Evolutionary conservation across 1,139 yeast genomes (phyloP).

Genomic region (Debaryomyces udenii): DNA sequence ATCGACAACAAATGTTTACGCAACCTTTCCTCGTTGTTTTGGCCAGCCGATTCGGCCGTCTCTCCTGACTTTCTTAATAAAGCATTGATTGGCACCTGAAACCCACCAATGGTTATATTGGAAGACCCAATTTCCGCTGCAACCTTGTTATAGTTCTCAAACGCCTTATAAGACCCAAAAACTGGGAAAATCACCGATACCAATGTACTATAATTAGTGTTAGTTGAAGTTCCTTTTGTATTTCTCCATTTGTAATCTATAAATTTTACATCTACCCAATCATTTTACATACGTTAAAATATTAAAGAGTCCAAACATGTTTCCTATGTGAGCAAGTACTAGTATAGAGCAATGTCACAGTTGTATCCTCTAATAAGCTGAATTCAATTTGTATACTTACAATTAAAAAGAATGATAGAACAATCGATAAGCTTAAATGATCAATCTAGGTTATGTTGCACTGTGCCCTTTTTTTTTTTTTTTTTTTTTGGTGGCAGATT

Average conservation of each 20-base stretch:
- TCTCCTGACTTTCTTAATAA: slow-evolving; percentile 29
- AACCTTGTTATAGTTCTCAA: slow-evolving; percentile 41
- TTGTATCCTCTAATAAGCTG: background rate
- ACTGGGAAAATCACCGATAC: slow-evolving; percentile 55
- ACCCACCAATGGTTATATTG: slow-evolving; percentile 37
- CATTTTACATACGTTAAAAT: slow-evolving; percentile 10
- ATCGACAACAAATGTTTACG: slow-evolving; percentile 39
- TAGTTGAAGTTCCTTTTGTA: slow-evolving; percentile 6
- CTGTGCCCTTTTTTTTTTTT: background rate
- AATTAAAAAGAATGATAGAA: slow-evolving; percentile 5
- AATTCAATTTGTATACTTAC: slow-evolving; percentile 1
- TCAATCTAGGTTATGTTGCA: slow-evolving; percentile 5
- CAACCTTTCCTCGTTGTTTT: slow-evolving; percentile 21
- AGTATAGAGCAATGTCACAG: background rate
- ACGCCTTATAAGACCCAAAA: slow-evolving; percentile 55
- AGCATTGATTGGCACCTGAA: slow-evolving; percentile 36
- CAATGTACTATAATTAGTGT: slow-evolving; percentile 23
- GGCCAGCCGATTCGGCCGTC: slow-evolving; percentile 17
- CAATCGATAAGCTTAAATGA: slow-evolving; percentile 8
- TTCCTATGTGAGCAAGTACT: slow-evolving; percentile 2
- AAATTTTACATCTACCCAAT: background rate
- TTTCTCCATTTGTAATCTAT: slow-evolving; percentile 2
- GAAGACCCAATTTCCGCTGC: slow-evolving; percentile 28
- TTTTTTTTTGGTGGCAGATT: background rate
- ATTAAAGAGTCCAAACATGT: slow-evolving; percentile 13